These are phyloP conservation scores for Alternaria metachromatica DNA, from an alignment of 2,329 filamentous ascomycete genomes.

Conservation along the genomic window DNA sequence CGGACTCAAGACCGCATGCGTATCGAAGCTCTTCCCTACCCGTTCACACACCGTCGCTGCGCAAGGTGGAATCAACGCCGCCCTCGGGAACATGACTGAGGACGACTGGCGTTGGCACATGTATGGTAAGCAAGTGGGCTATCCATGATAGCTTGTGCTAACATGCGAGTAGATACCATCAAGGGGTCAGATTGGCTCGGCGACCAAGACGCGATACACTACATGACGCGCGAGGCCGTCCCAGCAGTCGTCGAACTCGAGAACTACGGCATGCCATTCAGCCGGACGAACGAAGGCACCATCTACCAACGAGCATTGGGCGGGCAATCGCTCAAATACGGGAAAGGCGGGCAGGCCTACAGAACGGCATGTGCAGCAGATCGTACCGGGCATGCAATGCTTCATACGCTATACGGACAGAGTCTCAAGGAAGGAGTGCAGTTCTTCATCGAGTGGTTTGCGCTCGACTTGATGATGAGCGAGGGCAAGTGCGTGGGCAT, in stretches of 20 bases:
- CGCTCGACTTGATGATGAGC: conserved; percentile 57
- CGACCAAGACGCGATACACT: conserved; percentile 66
- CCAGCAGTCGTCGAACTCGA: conserved; percentile 63
- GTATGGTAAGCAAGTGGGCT: conserved; percentile 58
- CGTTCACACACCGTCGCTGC: conserved; percentile 71
- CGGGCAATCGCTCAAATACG: conserved; percentile 56
- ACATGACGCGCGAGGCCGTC: conserved; percentile 64
- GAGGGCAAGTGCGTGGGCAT: conserved; percentile 57
- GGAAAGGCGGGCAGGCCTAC: conserved; percentile 58
- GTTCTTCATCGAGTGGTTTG: conserved; percentile 61
- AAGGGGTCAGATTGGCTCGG: conserved; percentile 66
- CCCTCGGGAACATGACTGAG: conserved; percentile 62
- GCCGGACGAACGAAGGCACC: conserved; percentile 53
- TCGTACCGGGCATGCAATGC: conserved; percentile 58
- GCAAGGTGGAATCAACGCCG: conserved; percentile 69
- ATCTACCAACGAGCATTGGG: conserved; percentile 59
- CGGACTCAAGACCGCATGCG: conserved; percentile 69
- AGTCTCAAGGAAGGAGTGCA: conserved; percentile 56
- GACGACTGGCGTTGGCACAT: conserved; percentile 68
- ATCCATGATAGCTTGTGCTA: not conserved
- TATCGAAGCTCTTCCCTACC: conserved; percentile 69
- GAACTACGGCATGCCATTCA: conserved; percentile 63
- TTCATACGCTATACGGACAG: conserved; percentile 60
- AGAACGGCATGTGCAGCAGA: conserved; percentile 56
- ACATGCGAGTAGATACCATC: conserved; percentile 25